Percentiles rank a stretch among this genome's conserved stretches.
Conservation (phyloP, 73 alveolate species). For the Paramecium caudatum region DNA sequence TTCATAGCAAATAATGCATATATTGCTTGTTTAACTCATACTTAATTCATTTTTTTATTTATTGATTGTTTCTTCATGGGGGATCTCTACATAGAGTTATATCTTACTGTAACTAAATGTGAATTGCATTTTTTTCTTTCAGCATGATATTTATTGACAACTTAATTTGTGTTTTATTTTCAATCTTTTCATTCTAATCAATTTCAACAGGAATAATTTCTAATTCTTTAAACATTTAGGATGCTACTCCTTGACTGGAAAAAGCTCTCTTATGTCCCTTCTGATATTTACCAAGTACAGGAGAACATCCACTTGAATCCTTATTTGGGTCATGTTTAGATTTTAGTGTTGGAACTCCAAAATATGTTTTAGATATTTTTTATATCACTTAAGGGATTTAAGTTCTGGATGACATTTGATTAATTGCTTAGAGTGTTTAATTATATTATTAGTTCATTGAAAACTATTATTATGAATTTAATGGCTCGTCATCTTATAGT, state of each 20-base stretch:
- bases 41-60: neutral
- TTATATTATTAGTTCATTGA: neutral
- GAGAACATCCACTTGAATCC: neutral
- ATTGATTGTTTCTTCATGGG: neutral
- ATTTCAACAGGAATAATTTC: neutral
- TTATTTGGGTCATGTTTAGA: neutral
- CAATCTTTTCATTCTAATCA: neutral
- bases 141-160: neutral
- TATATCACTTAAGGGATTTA: neutral
- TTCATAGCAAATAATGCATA: conserved; percentile 72
- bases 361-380: conserved; percentile 5
- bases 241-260: neutral
- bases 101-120: neutral
- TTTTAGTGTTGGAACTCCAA: neutral
- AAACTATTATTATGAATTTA: neutral
- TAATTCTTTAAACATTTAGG: conserved; percentile 5
- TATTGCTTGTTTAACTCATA: neutral
- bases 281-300: neutral
- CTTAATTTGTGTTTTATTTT: neutral
- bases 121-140: conserved; percentile 35
- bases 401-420: neutral
- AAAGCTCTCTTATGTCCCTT: conserved; percentile 19
- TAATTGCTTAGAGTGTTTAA: neutral
- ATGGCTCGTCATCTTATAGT: conserved; percentile 22
- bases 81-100: neutral